Evolutionary conservation across 1,284 basidiomycete species (phyloP).

Genomic region (Apiotrichum veenhuisii): DNA sequence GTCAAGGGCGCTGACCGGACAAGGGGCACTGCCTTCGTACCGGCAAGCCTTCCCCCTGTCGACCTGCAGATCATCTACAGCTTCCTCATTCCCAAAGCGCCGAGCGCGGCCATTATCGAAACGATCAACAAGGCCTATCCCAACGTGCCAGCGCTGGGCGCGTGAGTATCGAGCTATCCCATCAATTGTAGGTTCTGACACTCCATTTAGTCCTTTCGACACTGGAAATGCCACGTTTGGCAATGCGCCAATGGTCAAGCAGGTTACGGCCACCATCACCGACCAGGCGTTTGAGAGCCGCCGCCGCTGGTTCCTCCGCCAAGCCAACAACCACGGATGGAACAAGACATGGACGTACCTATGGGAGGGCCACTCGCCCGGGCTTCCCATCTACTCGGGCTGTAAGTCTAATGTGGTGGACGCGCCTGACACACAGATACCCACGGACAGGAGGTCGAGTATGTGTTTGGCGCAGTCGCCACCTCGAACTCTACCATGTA

Average conservation of each 20-base stretch:
- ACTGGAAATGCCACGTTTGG: conserved; percentile 44
- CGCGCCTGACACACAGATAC: conserved; percentile 10
- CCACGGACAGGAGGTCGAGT: conserved; percentile 32
- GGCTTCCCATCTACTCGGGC: conserved; percentile 14
- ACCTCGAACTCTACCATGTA: conserved; percentile 19
- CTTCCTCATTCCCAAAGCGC: not conserved
- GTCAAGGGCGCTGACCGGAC: too few species aligned
- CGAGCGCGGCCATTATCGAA: conserved; percentile 15
- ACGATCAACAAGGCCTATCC: conserved; percentile 29
- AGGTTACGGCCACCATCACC: conserved; percentile 26
- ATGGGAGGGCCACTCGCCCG: conserved; percentile 25
- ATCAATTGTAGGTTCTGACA: not conserved
- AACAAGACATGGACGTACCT: conserved; percentile 36
- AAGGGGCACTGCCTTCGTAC: conserved; percentile 39
- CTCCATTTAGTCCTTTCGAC: conserved; percentile 28
- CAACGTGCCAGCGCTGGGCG: conserved; percentile 23
- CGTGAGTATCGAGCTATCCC: conserved; percentile 5
- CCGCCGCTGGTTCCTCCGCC: conserved; percentile 30
- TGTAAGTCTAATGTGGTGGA: conserved; percentile 15
- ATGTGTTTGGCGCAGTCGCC: conserved; percentile 33
- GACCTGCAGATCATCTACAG: conserved; percentile 9
- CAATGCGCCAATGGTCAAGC: conserved; percentile 22
- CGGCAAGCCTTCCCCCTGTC: conserved; percentile 2
- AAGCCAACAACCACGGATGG: conserved; percentile 25
- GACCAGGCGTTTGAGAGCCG: conserved; percentile 32